Percentiles rank a stretch among this genome's conserved stretches.
Evolutionary conservation across 116 monocot genomes (phyloP).

Genomic region (Phalaenopsis hybrid): DNA sequence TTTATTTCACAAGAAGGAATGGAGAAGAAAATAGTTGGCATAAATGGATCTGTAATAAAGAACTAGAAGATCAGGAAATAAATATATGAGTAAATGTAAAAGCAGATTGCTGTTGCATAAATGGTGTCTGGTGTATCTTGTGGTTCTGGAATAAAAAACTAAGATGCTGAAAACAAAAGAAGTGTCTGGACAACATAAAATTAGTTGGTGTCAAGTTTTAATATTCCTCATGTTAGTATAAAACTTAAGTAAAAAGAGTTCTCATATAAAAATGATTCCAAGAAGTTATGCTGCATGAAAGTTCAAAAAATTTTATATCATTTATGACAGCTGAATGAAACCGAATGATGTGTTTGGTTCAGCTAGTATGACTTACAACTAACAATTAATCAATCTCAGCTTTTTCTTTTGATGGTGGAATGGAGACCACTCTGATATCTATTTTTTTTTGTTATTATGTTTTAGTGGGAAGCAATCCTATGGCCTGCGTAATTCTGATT

Average conservation of each 20-base stretch:
- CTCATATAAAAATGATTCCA: background rate
- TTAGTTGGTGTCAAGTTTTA: background rate
- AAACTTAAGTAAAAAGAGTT: background rate
- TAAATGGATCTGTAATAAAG: background rate
- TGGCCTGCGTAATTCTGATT: slow-evolving; percentile 79
- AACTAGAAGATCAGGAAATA: background rate
- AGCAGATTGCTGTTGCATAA: background rate
- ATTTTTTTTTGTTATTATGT: background rate
- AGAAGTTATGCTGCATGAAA: background rate
- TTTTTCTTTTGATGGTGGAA: background rate
- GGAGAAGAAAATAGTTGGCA: background rate
- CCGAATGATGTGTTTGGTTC: background rate
- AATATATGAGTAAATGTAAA: background rate
- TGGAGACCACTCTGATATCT: background rate
- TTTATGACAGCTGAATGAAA: background rate
- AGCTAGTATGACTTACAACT: background rate
- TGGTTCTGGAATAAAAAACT: background rate
- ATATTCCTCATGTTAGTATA: background rate
- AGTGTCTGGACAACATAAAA: background rate
- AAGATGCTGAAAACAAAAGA: background rate
- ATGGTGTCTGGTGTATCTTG: background rate
- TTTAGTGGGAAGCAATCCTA: slow-evolving; percentile 64
- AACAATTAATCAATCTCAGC: background rate
- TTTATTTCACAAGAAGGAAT: background rate
- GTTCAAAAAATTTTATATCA: background rate